These are phyloP conservation scores for Parathielavia hyrcaniae DNA, from an alignment of 495 filamentous ascomycete species.

Conservation along the genomic window DNA sequence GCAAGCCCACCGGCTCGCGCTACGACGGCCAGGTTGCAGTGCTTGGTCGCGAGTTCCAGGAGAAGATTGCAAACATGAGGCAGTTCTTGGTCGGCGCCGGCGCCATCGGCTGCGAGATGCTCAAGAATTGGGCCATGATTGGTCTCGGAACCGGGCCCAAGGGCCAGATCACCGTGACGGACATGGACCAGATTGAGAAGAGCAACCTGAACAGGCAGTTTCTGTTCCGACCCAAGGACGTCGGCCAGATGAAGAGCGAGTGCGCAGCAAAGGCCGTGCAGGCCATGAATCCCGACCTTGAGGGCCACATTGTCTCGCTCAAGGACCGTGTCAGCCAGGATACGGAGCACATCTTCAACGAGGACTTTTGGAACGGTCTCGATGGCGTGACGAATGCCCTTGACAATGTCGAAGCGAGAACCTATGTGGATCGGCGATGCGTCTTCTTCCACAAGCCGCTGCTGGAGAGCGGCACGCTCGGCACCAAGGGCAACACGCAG, in stretches of 20 bases:
- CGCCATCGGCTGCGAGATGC: constrained; percentile 97
- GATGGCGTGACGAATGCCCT: constrained; percentile 95
- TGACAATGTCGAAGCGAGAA: constrained; percentile 95
- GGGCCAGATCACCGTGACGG: constrained; percentile 84
- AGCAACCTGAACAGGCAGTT: constrained; percentile 99
- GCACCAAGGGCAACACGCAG: constrained; percentile 97
- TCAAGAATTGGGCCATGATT: constrained; percentile 99
- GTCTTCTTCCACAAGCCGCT: constrained; percentile 98
- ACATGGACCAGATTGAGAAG: constrained; percentile 98
- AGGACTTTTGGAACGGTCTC: constrained; percentile 84
- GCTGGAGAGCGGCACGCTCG: constrained; percentile 92
- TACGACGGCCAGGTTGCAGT: constrained; percentile 98
- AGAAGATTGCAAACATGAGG: constrained; percentile 80
- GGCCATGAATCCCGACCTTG: constrained; percentile 90
- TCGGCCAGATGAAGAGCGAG: constrained; percentile 95
- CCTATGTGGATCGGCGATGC: constrained; percentile 94
- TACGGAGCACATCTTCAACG: constrained; percentile 92
- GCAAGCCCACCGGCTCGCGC: constrained; percentile 71
- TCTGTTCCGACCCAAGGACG: constrained; percentile 88
- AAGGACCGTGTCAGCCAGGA: constrained; percentile 88
- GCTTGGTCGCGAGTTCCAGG: constrained; percentile 88
- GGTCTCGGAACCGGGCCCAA: constrained; percentile 83
- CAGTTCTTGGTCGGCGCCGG: constrained; percentile 95
- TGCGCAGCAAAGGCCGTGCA: constrained; percentile 83
- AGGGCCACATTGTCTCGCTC: constrained; percentile 73